These are phyloP conservation scores for Austropuccinia psidii DNA, from an alignment of 1,284 basidiomycete species.

Conservation along the genomic window DNA sequence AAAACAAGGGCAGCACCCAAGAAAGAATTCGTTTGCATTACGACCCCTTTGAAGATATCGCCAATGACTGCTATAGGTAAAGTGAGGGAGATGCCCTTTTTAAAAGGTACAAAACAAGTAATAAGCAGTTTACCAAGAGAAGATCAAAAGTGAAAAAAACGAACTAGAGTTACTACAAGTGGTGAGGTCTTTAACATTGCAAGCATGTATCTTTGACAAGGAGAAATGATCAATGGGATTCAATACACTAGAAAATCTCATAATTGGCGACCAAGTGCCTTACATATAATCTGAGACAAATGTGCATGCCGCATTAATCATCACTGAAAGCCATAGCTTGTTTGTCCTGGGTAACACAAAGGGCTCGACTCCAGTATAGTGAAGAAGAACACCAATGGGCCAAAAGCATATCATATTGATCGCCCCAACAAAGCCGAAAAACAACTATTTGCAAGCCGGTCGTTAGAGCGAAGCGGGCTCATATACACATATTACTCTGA, in stretches of 20 bases:
- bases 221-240: neutral
- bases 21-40: conserved; percentile 37
- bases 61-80: conserved; percentile 80
- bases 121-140: neutral
- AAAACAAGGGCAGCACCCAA: conserved; percentile 22
- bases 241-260: neutral
- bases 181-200: conserved; percentile 96
- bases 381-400: conserved; percentile 73
- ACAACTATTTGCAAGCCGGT: conserved; percentile 49
- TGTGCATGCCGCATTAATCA: conserved; percentile 55
- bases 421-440: conserved; percentile 62
- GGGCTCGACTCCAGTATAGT: conserved; percentile 64
- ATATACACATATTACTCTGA: neutral
- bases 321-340: conserved; percentile 59
- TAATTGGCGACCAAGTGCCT: neutral
- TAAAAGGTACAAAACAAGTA: conserved; percentile 57
- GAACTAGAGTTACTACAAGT: conserved; percentile 26
- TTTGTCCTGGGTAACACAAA: conserved; percentile 64
- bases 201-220: conserved; percentile 41
- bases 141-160: conserved; percentile 8
- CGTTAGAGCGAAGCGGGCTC: no score
- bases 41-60: conserved; percentile 60
- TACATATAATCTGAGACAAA: conserved; percentile 36
- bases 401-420: conserved; percentile 76
- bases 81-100: conserved; percentile 87